Evolutionary conservation across 192 early-diverging fungal species (phyloP).

Genomic region (Spinellus fusiger): DNA sequence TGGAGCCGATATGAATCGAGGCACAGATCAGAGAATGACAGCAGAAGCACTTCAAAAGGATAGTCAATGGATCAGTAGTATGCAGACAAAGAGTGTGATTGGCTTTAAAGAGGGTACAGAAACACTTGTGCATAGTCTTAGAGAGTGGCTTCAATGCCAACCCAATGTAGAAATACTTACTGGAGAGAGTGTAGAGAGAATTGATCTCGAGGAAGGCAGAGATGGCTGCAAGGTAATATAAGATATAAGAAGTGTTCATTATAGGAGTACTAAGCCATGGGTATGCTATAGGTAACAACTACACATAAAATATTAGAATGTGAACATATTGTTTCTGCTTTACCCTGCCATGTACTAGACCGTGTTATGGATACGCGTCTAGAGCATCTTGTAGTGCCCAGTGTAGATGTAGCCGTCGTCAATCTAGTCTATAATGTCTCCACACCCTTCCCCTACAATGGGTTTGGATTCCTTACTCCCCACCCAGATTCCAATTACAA

Average conservation of each 20-base stretch:
- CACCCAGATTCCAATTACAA: constrained; percentile 29
- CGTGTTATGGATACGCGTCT: constrained; percentile 33
- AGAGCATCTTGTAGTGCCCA: constrained; percentile 56
- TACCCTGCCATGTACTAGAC: constrained; percentile 53
- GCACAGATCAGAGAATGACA: constrained; percentile 29
- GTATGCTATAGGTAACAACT: too few species aligned
- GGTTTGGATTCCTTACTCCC: constrained; percentile 91
- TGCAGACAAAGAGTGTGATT: constrained; percentile 69
- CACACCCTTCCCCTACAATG: constrained; percentile 48
- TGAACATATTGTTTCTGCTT: constrained; percentile 64
- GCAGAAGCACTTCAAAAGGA: constrained; percentile 19
- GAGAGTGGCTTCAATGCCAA: constrained; percentile 36
- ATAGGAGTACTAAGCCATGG: constrained; percentile 30
- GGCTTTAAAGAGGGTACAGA: constrained; percentile 79
- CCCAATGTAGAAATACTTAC: constrained; percentile 56
- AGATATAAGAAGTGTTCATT: constrained; percentile 16
- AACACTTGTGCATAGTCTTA: constrained; percentile 55
- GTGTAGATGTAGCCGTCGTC: constrained; percentile 77
- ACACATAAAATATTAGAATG: too few species aligned
- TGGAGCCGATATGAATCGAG: constrained; percentile 22
- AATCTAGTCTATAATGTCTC: constrained; percentile 64
- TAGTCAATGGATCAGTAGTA: constrained; percentile 50
- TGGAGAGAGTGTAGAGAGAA: constrained; percentile 35
- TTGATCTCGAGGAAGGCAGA: constrained; percentile 30
- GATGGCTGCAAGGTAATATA: constrained; percentile 35